Conservation (phyloP, 352 stramenopile species). For the Globisporangium mamillatum region DNA sequence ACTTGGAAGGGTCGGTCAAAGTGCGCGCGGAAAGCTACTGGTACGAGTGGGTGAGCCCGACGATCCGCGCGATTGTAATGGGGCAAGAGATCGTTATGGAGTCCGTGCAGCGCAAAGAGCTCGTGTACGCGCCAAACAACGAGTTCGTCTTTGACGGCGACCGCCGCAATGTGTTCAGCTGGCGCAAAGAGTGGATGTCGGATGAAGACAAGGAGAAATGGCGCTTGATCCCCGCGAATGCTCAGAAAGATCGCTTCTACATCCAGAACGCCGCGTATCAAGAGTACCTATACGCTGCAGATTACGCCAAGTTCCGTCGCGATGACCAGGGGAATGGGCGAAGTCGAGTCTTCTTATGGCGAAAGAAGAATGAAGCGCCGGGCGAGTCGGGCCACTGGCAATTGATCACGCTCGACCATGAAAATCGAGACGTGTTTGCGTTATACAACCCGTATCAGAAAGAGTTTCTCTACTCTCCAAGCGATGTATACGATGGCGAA, state of each 20-base stretch:
- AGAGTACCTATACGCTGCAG: conserved; percentile 64
- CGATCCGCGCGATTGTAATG: conserved; percentile 45
- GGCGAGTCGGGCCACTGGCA: conserved; percentile 64
- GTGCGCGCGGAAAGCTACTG: conserved; percentile 60
- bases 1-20: conserved; percentile 53
- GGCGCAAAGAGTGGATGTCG: conserved; percentile 27
- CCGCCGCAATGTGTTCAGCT: conserved; percentile 46
- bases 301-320: conserved; percentile 68
- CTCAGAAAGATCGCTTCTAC: conserved; percentile 56
- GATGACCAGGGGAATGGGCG: conserved; percentile 44
- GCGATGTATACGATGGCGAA: conserved; percentile 46
- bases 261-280: conserved; percentile 57
- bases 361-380: conserved; percentile 39
- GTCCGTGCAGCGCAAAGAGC: conserved; percentile 33
- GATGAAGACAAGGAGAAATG: conserved; percentile 48
- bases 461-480: conserved; percentile 65
- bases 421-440: conserved; percentile 54
- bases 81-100: conserved; percentile 40
- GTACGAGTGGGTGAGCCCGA: conserved; percentile 62
- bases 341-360: conserved; percentile 65
- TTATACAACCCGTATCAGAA: conserved; percentile 77
- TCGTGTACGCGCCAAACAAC: conserved; percentile 44
- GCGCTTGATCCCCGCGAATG: conserved; percentile 55
- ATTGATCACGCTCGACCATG: conserved; percentile 38
- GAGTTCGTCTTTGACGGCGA: conserved; percentile 49